Evolutionary conservation across 208 protist genomes (phyloP).

Genomic region (Phytomonas francai): DNA sequence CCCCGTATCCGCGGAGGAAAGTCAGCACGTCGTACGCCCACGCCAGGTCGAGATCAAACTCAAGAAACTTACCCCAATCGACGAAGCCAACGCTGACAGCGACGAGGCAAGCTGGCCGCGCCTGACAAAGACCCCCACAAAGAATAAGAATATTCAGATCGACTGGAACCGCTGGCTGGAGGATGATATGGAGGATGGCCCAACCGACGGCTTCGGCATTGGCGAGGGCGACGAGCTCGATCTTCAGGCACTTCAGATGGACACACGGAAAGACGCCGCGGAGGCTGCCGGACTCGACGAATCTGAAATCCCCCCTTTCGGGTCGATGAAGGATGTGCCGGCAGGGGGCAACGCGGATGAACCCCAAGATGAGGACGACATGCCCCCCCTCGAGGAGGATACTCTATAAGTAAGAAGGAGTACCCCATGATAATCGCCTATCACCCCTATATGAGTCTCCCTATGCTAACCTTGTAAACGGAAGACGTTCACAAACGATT

Average conservation of each 20-base stretch:
- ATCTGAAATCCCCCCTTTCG: background rate
- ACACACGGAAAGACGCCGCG: background rate
- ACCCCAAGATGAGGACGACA: background rate
- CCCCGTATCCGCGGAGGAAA: constrained; percentile 64
- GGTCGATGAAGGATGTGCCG: background rate
- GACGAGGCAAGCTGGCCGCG: constrained; percentile 64
- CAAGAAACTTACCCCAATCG: constrained; percentile 36
- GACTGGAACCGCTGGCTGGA: constrained; percentile 86
- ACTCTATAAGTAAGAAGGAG: background rate
- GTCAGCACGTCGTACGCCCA: constrained; percentile 53
- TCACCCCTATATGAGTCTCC: background rate
- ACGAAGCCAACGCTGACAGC: constrained; percentile 16
- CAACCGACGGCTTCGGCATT: constrained; percentile 13
- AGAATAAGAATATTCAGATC: constrained; percentile 62
- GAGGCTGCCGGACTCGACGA: background rate
- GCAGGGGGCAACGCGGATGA: background rate
- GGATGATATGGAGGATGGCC: constrained; percentile 49
- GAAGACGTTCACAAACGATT: background rate
- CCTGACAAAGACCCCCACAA: constrained; percentile 54
- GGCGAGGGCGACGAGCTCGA: constrained; percentile 13
- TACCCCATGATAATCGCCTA: background rate
- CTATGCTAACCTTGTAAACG: background rate
- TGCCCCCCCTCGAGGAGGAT: background rate
- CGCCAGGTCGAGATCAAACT: constrained; percentile 75
- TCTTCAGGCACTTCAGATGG: background rate